Conservation (phyloP, 1,139 yeast genomes). For the Zygoascus sp. region DNA sequence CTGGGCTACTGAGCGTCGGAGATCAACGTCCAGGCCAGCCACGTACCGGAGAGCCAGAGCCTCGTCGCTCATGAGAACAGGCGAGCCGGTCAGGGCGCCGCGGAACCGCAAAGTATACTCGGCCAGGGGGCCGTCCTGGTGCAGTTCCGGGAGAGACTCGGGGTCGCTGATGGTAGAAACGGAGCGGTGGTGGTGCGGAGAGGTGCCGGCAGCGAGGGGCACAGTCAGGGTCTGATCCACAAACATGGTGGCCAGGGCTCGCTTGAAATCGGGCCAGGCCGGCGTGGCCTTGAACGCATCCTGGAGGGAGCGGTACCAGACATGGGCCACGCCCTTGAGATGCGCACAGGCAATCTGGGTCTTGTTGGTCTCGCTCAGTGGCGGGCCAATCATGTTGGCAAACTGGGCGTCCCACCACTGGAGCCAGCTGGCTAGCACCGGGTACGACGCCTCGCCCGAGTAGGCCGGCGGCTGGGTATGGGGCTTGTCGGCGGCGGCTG, state of each 20-base stretch:
- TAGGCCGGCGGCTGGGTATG: conserved; percentile 6
- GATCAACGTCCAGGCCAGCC: conserved; percentile 10
- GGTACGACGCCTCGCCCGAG: conserved; percentile 8
- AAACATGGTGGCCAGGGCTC: conserved; percentile 8
- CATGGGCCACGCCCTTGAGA: conserved; percentile 6
- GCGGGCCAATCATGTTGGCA: not conserved
- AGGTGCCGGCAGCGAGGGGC: not conserved
- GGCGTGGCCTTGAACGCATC: conserved; percentile 8
- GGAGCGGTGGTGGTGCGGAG: conserved; percentile 1
- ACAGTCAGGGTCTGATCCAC: not conserved
- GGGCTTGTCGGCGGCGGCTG: not conserved
- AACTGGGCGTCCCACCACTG: conserved; percentile 11
- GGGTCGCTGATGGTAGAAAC: conserved; percentile 1
- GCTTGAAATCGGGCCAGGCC: conserved; percentile 10
- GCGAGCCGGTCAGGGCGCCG: not conserved
- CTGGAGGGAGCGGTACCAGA: conserved; percentile 7
- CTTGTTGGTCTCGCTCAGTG: conserved; percentile 4
- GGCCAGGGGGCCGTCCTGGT: conserved; percentile 8
- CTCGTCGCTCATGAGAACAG: not conserved
- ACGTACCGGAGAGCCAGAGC: conserved; percentile 7
- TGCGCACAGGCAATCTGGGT: conserved; percentile 6
- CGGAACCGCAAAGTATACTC: conserved; percentile 7
- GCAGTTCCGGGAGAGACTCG: conserved; percentile 5
- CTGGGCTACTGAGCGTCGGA: conserved; percentile 5
- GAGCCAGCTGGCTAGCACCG: conserved; percentile 4